Base-by-base conservation (phyloP, 164 flowering plant species). In the Annona cherimola region DNA sequence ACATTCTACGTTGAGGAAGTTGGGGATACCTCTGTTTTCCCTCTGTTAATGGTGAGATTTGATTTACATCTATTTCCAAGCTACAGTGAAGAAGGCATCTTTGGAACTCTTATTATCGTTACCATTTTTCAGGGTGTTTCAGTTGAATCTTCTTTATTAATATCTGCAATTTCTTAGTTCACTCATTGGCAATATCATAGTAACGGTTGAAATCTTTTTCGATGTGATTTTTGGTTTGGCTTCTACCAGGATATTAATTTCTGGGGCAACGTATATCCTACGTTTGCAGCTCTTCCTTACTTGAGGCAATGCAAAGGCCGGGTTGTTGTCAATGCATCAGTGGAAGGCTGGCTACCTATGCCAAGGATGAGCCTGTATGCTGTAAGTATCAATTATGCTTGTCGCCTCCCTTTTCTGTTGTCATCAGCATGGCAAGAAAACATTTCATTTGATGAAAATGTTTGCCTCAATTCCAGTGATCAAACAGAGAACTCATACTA, bases 201-300 rank as follows among this genome's bases (percentile, higher is more conserved):
- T 16, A 35, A 35, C 7, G 50, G 18, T 26, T 5, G 5, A 8
- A 43, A 5, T 35, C 0, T 50, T 26, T 26, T 26, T 26, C 35
- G 35, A 26, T 42, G 35, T 73, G 63, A 19, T 46, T 63, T 66
- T 26, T 66, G 66, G n/a, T 39, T 60, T 63, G 64, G 61, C 66
- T 1, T 18, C 12, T 77, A 5, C 35, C 84, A 94, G 98, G 99
- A 93, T 76, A 89, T 95, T 57, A 95, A 93, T 76, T 91, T 93
- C 61, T 91, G 98, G 99, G 98, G 99, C n/a, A 92, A 91, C 82
- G 90, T 95, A 60, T 90, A 90, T 79, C 98, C 98, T 6, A 90
- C 99, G 1, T 88, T 73, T 69, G 91, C 86, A 20, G 97, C 99
- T 35, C 90, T 95, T 66, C 98, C 99, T 18, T 79, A 88, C 74